Percentiles rank a stretch among this genome's conserved stretches.
phyloP scores from a whole-genome alignment of 75 land plant genomes.

The Pinus tabuliformis region DNA sequence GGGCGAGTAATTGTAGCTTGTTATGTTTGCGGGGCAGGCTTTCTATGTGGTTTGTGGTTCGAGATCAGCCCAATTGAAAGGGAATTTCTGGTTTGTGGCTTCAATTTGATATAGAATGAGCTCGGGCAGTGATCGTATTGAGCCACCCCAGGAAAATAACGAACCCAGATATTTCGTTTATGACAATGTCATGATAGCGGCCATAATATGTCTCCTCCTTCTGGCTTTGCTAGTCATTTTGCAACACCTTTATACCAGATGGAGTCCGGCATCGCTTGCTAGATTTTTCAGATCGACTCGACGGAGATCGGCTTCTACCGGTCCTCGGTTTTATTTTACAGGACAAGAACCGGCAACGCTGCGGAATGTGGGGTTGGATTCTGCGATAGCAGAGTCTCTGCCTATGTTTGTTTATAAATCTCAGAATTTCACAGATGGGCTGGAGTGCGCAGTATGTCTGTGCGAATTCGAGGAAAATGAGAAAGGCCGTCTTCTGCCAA shows the following conservation, averaged over 20 bases:
- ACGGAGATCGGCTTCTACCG: neutral
- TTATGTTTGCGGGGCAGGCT: too few relatives aligned
- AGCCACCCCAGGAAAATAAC: too few relatives aligned
- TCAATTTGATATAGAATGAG: too few relatives aligned
- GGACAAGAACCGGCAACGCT: neutral
- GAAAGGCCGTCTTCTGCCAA: slow-evolving; percentile 32
- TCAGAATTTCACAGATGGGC: slow-evolving; percentile 30
- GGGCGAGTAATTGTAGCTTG: too few relatives aligned
- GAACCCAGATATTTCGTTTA: neutral
- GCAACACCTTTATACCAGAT: neutral
- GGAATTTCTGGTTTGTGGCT: too few relatives aligned
- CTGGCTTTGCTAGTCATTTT: neutral
- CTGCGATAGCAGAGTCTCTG: neutral
- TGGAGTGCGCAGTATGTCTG: slow-evolving; percentile 64
- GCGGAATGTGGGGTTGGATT: neutral
- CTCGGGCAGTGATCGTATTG: too few relatives aligned
- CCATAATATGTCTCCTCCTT: neutral
- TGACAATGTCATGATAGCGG: neutral
- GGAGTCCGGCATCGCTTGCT: neutral
- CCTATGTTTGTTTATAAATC: neutral
- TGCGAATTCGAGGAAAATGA: slow-evolving; percentile 50
- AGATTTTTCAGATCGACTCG: neutral
- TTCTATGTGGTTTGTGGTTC: too few relatives aligned
- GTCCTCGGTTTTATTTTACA: neutral
- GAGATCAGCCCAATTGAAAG: too few relatives aligned